Evolutionary conservation across 2,329 filamentous ascomycete genomes (phyloP), one percentile per base, ranked within the genome.

Genomic region (Exophiala calicioides): DNA sequence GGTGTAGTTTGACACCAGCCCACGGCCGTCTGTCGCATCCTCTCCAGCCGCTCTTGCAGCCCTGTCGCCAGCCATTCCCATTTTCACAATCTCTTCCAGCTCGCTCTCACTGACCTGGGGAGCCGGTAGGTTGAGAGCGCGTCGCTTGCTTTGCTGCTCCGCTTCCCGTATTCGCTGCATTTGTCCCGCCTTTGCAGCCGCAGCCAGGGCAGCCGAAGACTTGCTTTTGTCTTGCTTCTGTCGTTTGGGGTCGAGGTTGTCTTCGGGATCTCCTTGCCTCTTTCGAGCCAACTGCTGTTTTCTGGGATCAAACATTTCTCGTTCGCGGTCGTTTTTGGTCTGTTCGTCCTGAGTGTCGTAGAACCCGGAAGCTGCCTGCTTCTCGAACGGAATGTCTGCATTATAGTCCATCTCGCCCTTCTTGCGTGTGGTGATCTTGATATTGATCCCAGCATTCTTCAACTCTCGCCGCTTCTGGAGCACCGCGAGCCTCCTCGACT

Each of bases 341-440:
- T 86, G 75, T 65, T 98, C 93, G 10, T 96, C 90, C 3, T 75
- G 76, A 0, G 93, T 98, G 65, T 98, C 91, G 70, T 91, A 95
- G 66, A 98, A 98, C 9, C 93, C 93, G 16, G 84, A 74, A 0
- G 86, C 85, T 0, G 93, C 85, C 55, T 88, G 87, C 69, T 93
- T 96, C 68, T 98, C 93, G 57, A 98, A 97, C 0, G 93, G 93
- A 56, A 98, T 95, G 60, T 98, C 93, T 60, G 93, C 93, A 68
- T 98, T 98, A 75, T 98, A 98, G 69, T 98, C 93, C 89, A 98
- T 98, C 73, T 97, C 86, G 0, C 93, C 93, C 74, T 89, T 84
- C 74, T 97, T 97, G 51, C 86, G 82, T 10, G 86, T 93, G 2
- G 84, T 83, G 47, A 97, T 84, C 70, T 97, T 98, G 73, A 97